These are phyloP conservation scores for Trichophyton rubrum DNA, from an alignment of 2,329 filamentous ascomycete genomes.

Conservation along the genomic window DNA sequence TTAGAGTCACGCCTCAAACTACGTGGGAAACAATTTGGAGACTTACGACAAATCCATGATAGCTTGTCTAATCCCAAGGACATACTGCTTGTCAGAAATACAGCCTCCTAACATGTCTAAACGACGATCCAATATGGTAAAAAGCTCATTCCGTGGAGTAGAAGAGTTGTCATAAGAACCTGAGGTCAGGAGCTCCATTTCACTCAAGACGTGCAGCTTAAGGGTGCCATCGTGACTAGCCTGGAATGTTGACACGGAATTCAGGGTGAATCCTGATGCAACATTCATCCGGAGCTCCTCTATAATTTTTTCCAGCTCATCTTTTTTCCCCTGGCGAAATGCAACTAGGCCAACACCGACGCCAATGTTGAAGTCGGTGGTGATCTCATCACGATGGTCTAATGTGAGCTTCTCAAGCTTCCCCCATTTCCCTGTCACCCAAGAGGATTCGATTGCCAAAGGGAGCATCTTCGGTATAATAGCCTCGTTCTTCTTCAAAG, in stretches of 20 bases:
- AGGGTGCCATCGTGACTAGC: conserved; percentile 75
- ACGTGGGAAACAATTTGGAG: background rate
- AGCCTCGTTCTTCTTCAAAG: conserved; percentile 45
- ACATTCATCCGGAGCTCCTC: conserved; percentile 55
- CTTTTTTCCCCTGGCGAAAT: conserved; percentile 41
- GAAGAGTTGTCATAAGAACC: conserved; percentile 8
- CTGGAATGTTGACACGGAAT: conserved; percentile 67
- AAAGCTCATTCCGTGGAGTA: conserved; percentile 18
- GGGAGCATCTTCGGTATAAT: conserved; percentile 56
- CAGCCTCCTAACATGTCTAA: conserved; percentile 83
- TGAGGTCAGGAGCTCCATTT: conserved; percentile 63
- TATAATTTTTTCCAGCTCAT: conserved; percentile 46
- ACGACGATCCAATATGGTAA: conserved; percentile 56
- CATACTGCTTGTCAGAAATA: conserved; percentile 82
- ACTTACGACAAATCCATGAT: conserved; percentile 60
- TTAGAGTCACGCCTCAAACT: background rate
- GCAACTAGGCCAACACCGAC: conserved; percentile 57
- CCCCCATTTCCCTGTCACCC: conserved; percentile 75
- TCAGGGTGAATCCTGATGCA: conserved; percentile 60
- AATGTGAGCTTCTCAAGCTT: conserved; percentile 56
- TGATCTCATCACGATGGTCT: conserved; percentile 22
- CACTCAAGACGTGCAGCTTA: conserved; percentile 74
- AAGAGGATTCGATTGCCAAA: conserved; percentile 81
- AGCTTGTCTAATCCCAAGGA: conserved; percentile 74
- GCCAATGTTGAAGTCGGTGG: conserved; percentile 67